These are phyloP conservation scores for Pythium chondricola DNA, from an alignment of 352 stramenopile species.

Conservation along the genomic window DNA sequence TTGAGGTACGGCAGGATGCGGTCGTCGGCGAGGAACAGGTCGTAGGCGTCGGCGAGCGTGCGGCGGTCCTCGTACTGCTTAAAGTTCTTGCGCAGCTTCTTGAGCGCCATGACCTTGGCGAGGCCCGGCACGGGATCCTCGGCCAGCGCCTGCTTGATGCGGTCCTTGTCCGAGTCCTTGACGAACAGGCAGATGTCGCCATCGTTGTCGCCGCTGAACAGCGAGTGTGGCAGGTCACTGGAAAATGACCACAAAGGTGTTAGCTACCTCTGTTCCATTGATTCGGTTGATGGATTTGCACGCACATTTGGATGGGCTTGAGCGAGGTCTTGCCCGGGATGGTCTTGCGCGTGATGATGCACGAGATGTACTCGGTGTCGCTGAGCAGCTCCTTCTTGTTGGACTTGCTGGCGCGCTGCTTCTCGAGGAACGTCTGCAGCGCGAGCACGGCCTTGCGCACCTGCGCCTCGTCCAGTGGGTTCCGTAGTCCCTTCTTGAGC, in stretches of 20 bases:
- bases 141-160: constrained; percentile 65
- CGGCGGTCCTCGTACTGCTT: constrained; percentile 69
- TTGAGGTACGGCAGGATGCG: constrained; percentile 73
- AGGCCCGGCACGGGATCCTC: constrained; percentile 50
- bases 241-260: constrained; percentile 1
- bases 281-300: too few relatives aligned
- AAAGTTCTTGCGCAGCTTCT: constrained; percentile 83
- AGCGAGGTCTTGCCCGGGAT: constrained; percentile 60
- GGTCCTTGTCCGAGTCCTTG: constrained; percentile 80
- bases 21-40: constrained; percentile 75
- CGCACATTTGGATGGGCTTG: constrained; percentile 72
- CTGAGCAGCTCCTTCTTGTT: constrained; percentile 56
- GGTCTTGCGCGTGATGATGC: constrained; percentile 69
- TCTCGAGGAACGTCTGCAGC: constrained; percentile 51
- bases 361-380: constrained; percentile 48
- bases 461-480: constrained; percentile 64
- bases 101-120: constrained; percentile 70
- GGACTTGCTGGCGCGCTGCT: constrained; percentile 33
- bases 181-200: constrained; percentile 76
- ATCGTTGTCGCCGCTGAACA: constrained; percentile 39
- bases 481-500: constrained; percentile 57
- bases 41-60: constrained; percentile 62
- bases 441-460: constrained; percentile 67
- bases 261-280: too few relatives aligned
- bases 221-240: constrained; percentile 54